Conservation (phyloP, 73 alveolate genomes). For the Stentor roeselii region DNA sequence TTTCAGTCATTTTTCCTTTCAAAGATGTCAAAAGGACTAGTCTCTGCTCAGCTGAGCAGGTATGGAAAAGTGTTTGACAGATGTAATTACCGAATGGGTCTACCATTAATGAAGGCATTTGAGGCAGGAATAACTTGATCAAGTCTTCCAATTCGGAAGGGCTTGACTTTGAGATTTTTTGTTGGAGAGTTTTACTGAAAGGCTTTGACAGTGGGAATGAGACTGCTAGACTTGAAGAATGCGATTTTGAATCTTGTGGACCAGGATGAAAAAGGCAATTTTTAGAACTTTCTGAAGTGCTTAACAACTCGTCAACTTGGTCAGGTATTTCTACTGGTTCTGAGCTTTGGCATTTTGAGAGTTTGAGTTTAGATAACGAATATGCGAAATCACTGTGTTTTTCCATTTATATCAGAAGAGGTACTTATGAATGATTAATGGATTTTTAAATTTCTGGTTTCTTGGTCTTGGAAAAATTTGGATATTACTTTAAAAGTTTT, state of each 20-base stretch:
- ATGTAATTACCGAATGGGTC: conserved; percentile 88
- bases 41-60: conserved; percentile 65
- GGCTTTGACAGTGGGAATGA: not conserved
- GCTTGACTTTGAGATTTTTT: not conserved
- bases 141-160: conserved; percentile 32
- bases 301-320: not conserved
- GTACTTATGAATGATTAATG: not conserved
- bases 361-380: not conserved
- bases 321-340: not conserved
- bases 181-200: not conserved
- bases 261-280: not conserved
- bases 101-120: conserved; percentile 67
- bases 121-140: conserved; percentile 53
- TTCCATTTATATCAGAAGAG: conserved; percentile 6
- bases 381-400: not conserved
- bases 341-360: not conserved
- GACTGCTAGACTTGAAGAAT: not conserved
- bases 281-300: not conserved
- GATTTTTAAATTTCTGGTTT: not conserved
- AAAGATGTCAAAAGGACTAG: conserved; percentile 54
- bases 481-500: not conserved
- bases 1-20: conserved; percentile 59
- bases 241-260: not conserved
- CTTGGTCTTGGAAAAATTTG: not conserved
- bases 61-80: conserved; percentile 73